Conservation (phyloP, 768 basidiomycete genomes). For the Termitomyces sp. region DNA sequence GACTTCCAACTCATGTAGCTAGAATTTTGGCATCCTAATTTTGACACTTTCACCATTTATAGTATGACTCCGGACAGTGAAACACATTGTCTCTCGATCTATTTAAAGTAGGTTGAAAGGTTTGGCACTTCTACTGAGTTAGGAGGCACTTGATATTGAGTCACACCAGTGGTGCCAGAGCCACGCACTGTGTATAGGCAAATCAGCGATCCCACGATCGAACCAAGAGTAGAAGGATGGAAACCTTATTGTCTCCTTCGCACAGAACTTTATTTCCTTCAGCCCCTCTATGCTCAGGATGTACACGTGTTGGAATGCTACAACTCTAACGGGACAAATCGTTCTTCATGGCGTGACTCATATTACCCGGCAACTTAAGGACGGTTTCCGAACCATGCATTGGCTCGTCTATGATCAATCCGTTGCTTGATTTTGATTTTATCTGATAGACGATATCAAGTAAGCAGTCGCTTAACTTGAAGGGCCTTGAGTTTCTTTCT, state of each 20-base stretch:
- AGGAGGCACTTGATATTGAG: too few relatives aligned
- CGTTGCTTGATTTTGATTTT: not conserved
- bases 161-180: too few relatives aligned
- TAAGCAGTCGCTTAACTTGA: constrained; percentile 7
- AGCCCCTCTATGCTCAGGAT: not conserved
- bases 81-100: too few relatives aligned
- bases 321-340: not conserved
- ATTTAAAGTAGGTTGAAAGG: too few relatives aligned
- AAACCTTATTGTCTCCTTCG: not conserved
- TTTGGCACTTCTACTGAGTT: too few relatives aligned
- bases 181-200: too few relatives aligned
- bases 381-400: not conserved
- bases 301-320: too few relatives aligned
- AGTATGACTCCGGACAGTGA: too few relatives aligned
- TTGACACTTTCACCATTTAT: too few relatives aligned
- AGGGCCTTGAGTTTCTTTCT: constrained; percentile 24
- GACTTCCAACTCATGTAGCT: too few relatives aligned
- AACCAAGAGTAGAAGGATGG: not conserved
- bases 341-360: not conserved
- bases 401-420: not conserved
- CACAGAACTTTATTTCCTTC: not conserved
- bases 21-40: too few relatives aligned
- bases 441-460: not conserved
- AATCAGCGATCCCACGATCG: not conserved
- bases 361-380: not conserved